Evolutionary conservation across 2,329 filamentous ascomycete species (phyloP).

Genomic region (Canariomyces notabilis): DNA sequence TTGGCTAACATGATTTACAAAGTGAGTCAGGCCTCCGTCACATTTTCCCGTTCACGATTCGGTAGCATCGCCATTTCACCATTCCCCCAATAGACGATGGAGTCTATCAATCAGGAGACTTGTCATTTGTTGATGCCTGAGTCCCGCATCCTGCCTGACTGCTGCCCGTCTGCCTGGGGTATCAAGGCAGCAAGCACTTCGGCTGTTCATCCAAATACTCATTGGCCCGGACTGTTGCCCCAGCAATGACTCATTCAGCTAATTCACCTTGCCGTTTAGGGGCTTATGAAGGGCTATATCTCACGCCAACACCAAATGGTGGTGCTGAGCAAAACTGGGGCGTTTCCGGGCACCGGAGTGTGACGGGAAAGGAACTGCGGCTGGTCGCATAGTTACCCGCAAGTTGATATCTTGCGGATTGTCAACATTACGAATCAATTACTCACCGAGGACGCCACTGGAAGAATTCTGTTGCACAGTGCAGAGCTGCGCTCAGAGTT

Average conservation of each 20-base stretch:
- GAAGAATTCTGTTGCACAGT: neutral
- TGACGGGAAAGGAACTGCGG: constrained; percentile 33
- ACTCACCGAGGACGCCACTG: neutral
- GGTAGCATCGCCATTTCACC: neutral
- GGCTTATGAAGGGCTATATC: constrained; percentile 97
- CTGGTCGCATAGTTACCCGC: neutral
- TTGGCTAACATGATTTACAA: constrained; percentile 98
- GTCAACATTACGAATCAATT: neutral
- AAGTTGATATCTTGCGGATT: neutral
- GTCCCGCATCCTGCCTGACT: neutral
- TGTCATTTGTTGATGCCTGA: constrained; percentile 14
- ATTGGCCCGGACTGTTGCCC: constrained; percentile 13
- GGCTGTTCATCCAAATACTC: constrained; percentile 3
- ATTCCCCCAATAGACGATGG: no score
- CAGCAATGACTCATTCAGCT: constrained; percentile 33
- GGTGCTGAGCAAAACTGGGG: constrained; percentile 86
- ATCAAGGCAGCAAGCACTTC: constrained; percentile 15
- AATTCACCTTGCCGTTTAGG: constrained; percentile 45
- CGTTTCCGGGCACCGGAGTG: constrained; percentile 85
- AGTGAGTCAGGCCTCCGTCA: constrained; percentile 46
- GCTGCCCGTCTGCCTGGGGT: constrained; percentile 8
- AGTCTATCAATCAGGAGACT: no score
- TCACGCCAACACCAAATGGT: constrained; percentile 84
- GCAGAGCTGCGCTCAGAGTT: neutral
- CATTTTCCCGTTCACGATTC: neutral